phyloP scores from a whole-genome alignment of 768 basidiomycete genomes.

The Suillus occidentalis region DNA sequence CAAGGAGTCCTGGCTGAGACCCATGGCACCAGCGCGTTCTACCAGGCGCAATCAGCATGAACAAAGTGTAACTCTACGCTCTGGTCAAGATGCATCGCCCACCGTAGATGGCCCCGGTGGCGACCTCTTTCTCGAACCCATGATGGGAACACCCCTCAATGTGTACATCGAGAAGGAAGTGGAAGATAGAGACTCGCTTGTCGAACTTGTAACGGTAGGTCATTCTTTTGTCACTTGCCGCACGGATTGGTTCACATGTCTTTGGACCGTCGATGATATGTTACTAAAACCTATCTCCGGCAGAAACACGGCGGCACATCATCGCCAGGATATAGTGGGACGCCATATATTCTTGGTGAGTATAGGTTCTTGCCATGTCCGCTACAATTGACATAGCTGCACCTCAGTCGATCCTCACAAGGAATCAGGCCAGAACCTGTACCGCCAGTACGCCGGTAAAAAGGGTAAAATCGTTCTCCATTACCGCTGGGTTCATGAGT shows the following conservation, averaged over 20 bases:
- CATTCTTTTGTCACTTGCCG: slow-evolving; percentile 5
- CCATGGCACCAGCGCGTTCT: slow-evolving; percentile 81
- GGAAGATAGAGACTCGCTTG: slow-evolving; percentile 61
- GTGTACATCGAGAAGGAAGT: slow-evolving; percentile 85
- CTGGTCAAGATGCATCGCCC: slow-evolving; percentile 35
- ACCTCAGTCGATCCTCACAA: slow-evolving; percentile 73
- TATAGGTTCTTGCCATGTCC: slow-evolving; percentile 15
- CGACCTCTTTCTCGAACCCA: slow-evolving; percentile 76
- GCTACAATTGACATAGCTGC: not conserved
- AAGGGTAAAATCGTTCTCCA: slow-evolving; percentile 78
- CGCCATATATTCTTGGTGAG: slow-evolving; percentile 78
- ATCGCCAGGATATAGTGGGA: slow-evolving; percentile 74
- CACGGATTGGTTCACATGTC: not conserved
- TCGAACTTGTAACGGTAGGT: slow-evolving; percentile 67
- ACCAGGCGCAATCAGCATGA: slow-evolving; percentile 50
- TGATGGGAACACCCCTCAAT: slow-evolving; percentile 72
- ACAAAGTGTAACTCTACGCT: slow-evolving; percentile 29
- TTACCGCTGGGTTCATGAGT: slow-evolving; percentile 75
- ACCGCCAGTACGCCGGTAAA: slow-evolving; percentile 75
- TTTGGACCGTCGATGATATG: not conserved
- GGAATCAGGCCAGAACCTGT: slow-evolving; percentile 78
- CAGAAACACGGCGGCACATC: slow-evolving; percentile 80
- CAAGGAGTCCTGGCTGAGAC: slow-evolving; percentile 44
- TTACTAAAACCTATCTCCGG: slow-evolving; percentile 5
- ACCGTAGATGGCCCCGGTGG: slow-evolving; percentile 24